Evolutionary conservation across 2,329 filamentous ascomycete genomes (phyloP), one percentile per base, ranked within the genome.

Genomic region (Sporothrix schenckii): DNA sequence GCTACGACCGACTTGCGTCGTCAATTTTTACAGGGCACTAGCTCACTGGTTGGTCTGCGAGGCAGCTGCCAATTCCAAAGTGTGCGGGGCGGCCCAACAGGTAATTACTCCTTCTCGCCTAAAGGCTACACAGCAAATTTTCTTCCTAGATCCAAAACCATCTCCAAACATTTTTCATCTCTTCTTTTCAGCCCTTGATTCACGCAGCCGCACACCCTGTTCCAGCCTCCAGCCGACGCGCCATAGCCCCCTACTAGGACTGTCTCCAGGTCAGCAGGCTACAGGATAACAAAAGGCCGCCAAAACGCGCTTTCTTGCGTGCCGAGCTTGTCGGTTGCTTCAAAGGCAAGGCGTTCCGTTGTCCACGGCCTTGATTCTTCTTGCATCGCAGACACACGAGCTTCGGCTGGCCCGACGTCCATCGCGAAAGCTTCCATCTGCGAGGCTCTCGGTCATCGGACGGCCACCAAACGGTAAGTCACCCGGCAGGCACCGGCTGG

Each of bases 1-100:
- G 79, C 78, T 78, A 78, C 78, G 77, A 66, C 16, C 74, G 72
- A 75, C 74, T 79, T 79, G 78, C 79, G 79, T 50, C 54, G 50
- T 24, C 58, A 1, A 10, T 10, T 44, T 11, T 44, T 14, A 44
- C 13, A 41, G 9, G n/a, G 11, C 53, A 79, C 27, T 5, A 30
- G 27, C 27, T 30, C 27, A 30, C 27, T 65, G 27, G 61, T 58
- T 54, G 47, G 58, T 67, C 53, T 30, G 68, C 47, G 54, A 72
- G 68, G 68, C 71, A 68, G 49, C 71, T 71, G 65, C 61, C 69
- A 68, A 52, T 68, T 54, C 66, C 27, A 50, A 49, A 11, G 39
- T 27, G 39, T 21, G 53, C 49, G 66, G 53, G 66, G 52, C 52
- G 21, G 14, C 44, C 61, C 21, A 39, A 16, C 61, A 50, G 24